Evolutionary conservation across 352 stramenopile genomes (phyloP), one percentile per base, ranked within the genome.

Genomic region (Pythium oligandrum): DNA sequence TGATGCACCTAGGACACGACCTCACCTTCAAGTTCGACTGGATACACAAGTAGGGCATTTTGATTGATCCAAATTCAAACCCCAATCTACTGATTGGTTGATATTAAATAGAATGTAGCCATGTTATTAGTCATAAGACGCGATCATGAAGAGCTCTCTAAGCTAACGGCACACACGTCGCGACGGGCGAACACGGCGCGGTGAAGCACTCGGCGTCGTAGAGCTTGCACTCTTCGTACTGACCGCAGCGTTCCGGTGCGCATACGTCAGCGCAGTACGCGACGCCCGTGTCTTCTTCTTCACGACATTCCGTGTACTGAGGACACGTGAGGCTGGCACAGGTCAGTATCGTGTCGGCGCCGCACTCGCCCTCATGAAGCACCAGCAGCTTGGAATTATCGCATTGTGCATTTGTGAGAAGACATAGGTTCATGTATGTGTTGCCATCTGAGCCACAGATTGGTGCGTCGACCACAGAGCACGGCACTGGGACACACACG

Each of bases 211-310:
- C 70, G 0, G 57, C 57, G 10, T 77, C 59, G 0, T 78, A 48
- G 4, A 85, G 61, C 51, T 83, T 52, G 32, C 75, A 86, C 32
- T 63, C 57, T 39, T 81, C 71, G 6, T 68, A 48, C 11, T 67
- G 63, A 10, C 68, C 64, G 43, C 77, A 88, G 35, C 72, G 74
- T 30, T 87, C 74, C 0, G 61, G 44, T 1, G 70, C 71, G 51
- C 74, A 85, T 0, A 86, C 57, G 31, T 86, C 77, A 1, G 64
- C 72, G 51, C 74, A 87, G 54, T 77, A 81, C 6, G 74, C 65
- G 3, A 73, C 53, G 1, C 70, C 53, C 10, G 47, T 51, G 6
- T 44, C 49, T 11, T 69, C 59, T 43, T 81, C 64, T 31, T 83
- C 61, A 6, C 51, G 61, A 34, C 73, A 85, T 37, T 76, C 65